These are phyloP conservation scores for Pichia norvegensis DNA, from an alignment of 1,139 yeast genomes.

Conservation along the genomic window DNA sequence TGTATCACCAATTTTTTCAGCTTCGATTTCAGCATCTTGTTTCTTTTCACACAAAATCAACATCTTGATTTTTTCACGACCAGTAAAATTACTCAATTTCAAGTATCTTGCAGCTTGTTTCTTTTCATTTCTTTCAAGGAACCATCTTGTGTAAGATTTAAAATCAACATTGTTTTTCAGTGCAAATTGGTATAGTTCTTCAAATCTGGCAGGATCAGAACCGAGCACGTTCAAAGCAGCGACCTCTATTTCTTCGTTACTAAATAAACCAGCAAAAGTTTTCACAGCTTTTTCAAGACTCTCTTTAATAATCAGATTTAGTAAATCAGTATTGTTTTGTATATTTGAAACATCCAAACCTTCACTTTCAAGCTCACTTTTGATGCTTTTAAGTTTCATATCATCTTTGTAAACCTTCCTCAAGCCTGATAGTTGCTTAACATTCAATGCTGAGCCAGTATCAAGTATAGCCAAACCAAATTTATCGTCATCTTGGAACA, in stretches of 20 bases:
- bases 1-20: slow-evolving; percentile 47
- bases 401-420: background rate
- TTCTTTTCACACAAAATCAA: slow-evolving; percentile 48
- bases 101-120: slow-evolving; percentile 37
- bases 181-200: slow-evolving; percentile 45
- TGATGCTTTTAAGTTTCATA: slow-evolving; percentile 12
- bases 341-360: slow-evolving; percentile 33
- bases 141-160: slow-evolving; percentile 51
- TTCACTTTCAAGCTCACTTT: slow-evolving; percentile 31
- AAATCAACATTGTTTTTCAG: slow-evolving; percentile 51
- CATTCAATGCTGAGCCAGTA: slow-evolving; percentile 21
- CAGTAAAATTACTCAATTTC: slow-evolving; percentile 31
- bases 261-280: slow-evolving; percentile 46
- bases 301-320: slow-evolving; percentile 45
- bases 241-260: background rate
- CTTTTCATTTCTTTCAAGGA: slow-evolving; percentile 42
- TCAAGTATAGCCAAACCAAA: slow-evolving; percentile 39
- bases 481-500: slow-evolving; percentile 52
- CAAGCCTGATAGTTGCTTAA: slow-evolving; percentile 15
- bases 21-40: slow-evolving; percentile 53
- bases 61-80: slow-evolving; percentile 41
- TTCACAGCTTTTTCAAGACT: slow-evolving; percentile 54
- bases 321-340: slow-evolving; percentile 48
- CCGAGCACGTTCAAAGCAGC: background rate
- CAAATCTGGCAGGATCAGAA: background rate